Conservation (phyloP, 305 asterid genomes). For the Fraxinus velutina region DNA sequence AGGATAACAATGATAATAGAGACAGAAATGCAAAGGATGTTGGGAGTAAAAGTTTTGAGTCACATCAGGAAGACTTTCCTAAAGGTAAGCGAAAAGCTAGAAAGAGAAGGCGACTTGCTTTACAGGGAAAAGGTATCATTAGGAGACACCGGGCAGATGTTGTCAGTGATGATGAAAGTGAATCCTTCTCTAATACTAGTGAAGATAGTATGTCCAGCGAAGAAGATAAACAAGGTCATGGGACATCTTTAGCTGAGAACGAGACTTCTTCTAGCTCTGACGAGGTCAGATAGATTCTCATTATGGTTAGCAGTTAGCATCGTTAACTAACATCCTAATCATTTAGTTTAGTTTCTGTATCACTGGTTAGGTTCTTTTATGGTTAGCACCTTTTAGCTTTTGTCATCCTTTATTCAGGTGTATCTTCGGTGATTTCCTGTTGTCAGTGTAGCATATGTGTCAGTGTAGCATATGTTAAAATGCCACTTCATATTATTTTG, state of each 20-base stretch:
- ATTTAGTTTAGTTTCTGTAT: background rate
- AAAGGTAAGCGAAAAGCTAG: constrained; percentile 85
- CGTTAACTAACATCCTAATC: background rate
- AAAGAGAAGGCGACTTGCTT: constrained; percentile 67
- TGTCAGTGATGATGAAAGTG: constrained; percentile 70
- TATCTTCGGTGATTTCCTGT: background rate
- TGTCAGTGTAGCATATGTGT: background rate
- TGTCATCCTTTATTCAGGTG: constrained; percentile 3
- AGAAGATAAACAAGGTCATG: constrained; percentile 64
- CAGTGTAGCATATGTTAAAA: background rate
- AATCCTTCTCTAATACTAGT: constrained; percentile 55
- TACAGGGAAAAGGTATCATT: constrained; percentile 58
- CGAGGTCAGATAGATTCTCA: constrained; percentile 27
- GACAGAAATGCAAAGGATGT: constrained; percentile 38
- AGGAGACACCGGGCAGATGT: constrained; percentile 63
- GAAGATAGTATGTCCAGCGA: constrained; percentile 64
- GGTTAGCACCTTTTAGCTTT: constrained; percentile 2
- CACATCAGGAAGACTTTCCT: constrained; percentile 77
- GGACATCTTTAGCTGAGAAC: constrained; percentile 45
- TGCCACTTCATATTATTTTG: background rate
- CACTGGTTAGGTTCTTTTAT: background rate
- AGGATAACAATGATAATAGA: constrained; percentile 53
- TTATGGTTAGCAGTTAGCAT: background rate
- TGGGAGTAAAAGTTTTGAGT: constrained; percentile 55
- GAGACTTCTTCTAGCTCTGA: constrained; percentile 71